phyloP scores from a whole-genome alignment of 78 protist genomes.

The Isochrysis galbana region DNA sequence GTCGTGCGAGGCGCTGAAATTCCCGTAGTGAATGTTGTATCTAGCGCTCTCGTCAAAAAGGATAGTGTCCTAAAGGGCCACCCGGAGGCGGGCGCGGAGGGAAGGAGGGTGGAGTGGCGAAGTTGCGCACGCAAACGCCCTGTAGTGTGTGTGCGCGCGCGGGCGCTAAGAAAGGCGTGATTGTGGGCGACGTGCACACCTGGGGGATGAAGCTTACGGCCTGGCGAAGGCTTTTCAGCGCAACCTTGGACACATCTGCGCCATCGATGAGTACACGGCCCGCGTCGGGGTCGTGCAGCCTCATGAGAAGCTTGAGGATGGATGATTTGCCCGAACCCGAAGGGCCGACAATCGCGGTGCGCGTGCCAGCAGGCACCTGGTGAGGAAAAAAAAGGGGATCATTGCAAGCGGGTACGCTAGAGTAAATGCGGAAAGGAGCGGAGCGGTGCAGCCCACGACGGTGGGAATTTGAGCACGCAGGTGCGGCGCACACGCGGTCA shows the following conservation, averaged over 20 bases:
- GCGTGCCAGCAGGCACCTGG: neutral
- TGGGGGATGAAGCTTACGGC: neutral
- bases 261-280: constrained; percentile 32
- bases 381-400: no score
- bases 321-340: constrained; percentile 35
- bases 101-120: neutral
- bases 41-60: neutral
- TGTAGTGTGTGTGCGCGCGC: no score
- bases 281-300: neutral
- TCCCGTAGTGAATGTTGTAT: neutral
- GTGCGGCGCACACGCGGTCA: no score
- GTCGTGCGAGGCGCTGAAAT: neutral
- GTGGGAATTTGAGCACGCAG: no score
- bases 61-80: neutral
- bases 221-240: no score
- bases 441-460: no score
- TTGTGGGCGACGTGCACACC: no score
- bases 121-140: no score
- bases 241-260: neutral
- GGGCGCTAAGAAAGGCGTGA: no score
- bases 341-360: constrained; percentile 37
- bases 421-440: no score
- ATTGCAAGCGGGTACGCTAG: no score
- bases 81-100: neutral
- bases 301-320: constrained; percentile 23